Conservation (phyloP, 305 asterid species). For the Fraxinus floribunda region DNA sequence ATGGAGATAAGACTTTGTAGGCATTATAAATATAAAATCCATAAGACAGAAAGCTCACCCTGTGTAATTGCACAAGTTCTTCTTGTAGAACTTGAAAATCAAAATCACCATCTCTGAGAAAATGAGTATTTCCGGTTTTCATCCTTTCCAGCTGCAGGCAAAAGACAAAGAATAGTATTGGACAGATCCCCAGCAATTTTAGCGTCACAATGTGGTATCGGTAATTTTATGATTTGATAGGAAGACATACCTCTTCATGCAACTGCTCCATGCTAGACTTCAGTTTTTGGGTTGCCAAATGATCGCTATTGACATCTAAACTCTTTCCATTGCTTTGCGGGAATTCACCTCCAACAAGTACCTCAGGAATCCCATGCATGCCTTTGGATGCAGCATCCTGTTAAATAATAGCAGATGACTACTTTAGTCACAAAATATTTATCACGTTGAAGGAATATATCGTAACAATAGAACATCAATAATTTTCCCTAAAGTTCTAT, state of each 20-base stretch:
- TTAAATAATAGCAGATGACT: neutral
- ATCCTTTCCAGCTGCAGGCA: slow-evolving; percentile 85
- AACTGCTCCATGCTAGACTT: slow-evolving; percentile 81
- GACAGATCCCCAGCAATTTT: neutral
- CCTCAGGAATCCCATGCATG: neutral
- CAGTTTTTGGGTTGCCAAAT: slow-evolving; percentile 51
- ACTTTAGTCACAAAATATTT: neutral
- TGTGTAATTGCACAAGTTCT: slow-evolving; percentile 61
- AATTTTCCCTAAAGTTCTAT: neutral
- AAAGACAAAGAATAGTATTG: neutral
- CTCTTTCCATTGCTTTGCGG: slow-evolving; percentile 39
- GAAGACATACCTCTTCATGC: slow-evolving; percentile 69
- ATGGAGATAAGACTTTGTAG: slow-evolving; percentile 22
- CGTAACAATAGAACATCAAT: neutral
- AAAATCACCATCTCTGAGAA: slow-evolving; percentile 36
- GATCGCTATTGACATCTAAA: slow-evolving; percentile 29
- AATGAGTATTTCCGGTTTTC: slow-evolving; percentile 68
- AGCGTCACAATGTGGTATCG: neutral
- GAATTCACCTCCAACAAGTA: neutral
- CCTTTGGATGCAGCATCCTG: neutral
- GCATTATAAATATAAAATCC: slow-evolving; percentile 5
- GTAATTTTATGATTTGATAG: slow-evolving; percentile 6
- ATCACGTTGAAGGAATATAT: slow-evolving; percentile 16
- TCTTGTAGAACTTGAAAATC: slow-evolving; percentile 45
- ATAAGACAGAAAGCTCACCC: slow-evolving; percentile 47